Evolutionary conservation across 1,284 basidiomycete species (phyloP), one percentile per base, ranked within the genome.

Genomic region (Heterobasidion occidentale): DNA sequence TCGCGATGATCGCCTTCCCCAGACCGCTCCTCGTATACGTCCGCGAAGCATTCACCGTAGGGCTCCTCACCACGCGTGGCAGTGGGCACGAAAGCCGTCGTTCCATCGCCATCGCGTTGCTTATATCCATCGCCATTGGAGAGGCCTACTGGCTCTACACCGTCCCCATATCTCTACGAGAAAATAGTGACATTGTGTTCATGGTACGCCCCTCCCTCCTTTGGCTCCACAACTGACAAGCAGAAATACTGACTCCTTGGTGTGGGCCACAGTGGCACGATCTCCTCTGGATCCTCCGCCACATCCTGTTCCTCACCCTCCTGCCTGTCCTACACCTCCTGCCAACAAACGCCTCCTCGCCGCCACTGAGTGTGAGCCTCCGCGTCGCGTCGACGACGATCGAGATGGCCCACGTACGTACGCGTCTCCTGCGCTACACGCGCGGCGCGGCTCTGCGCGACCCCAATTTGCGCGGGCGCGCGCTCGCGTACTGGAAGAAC

Each of bases 261-360:
- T 6, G 7, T 3, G 19, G 55, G 11, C 33, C 9, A 49, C 62
- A 90, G 88, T 84, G 81, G 80, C 83, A 88, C 69, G 86, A 90
- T 65, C 72, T 64, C 34, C 69, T 84, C 42, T 77, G 77, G 67
- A 65, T 75, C 55, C 59, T 72, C 19, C 84, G 88, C 11, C 78
- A 80, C 56, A 44, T 74, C 4, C 66, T 86, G 57, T 85, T 90
- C 70, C 71, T 87, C 57, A 15, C 75, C 38, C 72, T 89, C 9
- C 84, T 85, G 0, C 60, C 80, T 33, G 52, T 77, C 51, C 62
- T 83, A n/a, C 76, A 77, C 64, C 38, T 42, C 38, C 38, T 42
- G 4, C 38, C 38, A 1, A 11, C 7, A n/a, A 11, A 12, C 38
- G 12, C 38, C 3, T 11, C 38, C 11, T 42, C 38, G 38, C 38